Evolutionary conservation across 495 filamentous ascomycete genomes (phyloP).

Genomic region (Podospora bellae-mahoneyi): DNA sequence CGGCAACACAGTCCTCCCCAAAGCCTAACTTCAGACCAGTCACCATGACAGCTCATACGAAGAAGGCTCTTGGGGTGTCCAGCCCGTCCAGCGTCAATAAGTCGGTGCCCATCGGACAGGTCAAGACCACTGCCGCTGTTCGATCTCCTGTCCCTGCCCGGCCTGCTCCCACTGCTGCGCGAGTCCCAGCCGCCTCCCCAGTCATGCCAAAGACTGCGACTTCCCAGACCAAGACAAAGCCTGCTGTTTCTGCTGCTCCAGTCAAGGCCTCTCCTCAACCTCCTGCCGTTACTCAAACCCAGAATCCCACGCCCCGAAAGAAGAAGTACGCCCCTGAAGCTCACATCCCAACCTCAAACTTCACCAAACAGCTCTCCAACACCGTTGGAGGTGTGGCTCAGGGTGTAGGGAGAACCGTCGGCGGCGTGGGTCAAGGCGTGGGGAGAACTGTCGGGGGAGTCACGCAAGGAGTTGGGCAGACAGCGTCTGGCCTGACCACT

Average conservation of each 20-base stretch:
- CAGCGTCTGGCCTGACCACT: not conserved
- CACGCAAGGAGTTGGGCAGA: constrained; percentile 13
- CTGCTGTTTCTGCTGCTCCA: not conserved
- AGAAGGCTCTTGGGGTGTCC: constrained; percentile 19
- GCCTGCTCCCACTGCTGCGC: not conserved
- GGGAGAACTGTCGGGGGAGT: constrained; percentile 20
- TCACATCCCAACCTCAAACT: constrained; percentile 19
- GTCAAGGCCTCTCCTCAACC: not conserved
- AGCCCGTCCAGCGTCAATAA: not conserved
- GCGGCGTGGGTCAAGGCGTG: constrained; percentile 8
- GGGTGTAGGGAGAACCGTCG: constrained; percentile 16
- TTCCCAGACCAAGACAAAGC: not conserved
- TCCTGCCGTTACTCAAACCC: not conserved
- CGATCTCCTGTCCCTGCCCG: not conserved
- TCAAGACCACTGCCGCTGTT: not conserved
- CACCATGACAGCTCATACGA: constrained; percentile 23
- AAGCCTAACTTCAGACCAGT: constrained; percentile 22
- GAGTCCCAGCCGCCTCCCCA: not conserved
- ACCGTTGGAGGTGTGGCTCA: constrained; percentile 11
- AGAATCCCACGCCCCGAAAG: constrained; percentile 10
- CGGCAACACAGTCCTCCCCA: constrained; percentile 9
- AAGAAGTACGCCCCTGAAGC: constrained; percentile 29
- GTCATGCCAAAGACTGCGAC: not conserved
- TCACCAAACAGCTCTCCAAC: constrained; percentile 18
- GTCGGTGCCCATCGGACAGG: not conserved